These are phyloP conservation scores for Claviceps sp. DNA, from an alignment of 2,329 filamentous ascomycete genomes.

Conservation along the genomic window DNA sequence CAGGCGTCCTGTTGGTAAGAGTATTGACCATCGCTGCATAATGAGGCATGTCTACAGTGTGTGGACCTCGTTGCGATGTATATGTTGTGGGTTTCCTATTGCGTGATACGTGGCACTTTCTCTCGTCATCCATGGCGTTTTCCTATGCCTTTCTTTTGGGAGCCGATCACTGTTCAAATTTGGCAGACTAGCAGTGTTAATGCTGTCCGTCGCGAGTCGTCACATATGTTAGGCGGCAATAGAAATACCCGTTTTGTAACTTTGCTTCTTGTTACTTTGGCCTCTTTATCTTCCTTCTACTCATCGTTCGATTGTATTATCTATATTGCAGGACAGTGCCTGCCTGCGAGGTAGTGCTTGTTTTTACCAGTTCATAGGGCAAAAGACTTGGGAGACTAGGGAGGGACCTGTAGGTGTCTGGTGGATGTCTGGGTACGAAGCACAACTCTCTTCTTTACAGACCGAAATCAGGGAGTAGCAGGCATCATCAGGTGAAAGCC, in stretches of 20 bases:
- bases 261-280: not conserved
- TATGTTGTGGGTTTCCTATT: not conserved
- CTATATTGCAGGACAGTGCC: not conserved
- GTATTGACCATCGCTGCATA: not conserved
- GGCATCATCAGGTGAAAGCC: too few relatives aligned
- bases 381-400: too few relatives aligned
- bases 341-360: not conserved
- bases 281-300: too few relatives aligned
- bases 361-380: too few relatives aligned
- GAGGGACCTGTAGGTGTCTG: too few relatives aligned
- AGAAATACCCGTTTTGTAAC: not conserved
- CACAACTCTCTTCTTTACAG: too few relatives aligned
- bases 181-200: too few relatives aligned
- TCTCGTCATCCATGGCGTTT: not conserved
- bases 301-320: not conserved
- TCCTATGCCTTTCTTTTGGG: not conserved
- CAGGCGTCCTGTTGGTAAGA: not conserved
- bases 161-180: not conserved
- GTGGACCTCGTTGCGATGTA: not conserved
- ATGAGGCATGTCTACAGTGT: not conserved
- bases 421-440: too few relatives aligned
- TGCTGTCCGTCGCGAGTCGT: too few relatives aligned
- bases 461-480: too few relatives aligned
- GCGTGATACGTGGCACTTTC: not conserved
- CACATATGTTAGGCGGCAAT: not conserved